phyloP scores from a whole-genome alignment of 768 basidiomycete species.

The Phylloporus sp. region DNA sequence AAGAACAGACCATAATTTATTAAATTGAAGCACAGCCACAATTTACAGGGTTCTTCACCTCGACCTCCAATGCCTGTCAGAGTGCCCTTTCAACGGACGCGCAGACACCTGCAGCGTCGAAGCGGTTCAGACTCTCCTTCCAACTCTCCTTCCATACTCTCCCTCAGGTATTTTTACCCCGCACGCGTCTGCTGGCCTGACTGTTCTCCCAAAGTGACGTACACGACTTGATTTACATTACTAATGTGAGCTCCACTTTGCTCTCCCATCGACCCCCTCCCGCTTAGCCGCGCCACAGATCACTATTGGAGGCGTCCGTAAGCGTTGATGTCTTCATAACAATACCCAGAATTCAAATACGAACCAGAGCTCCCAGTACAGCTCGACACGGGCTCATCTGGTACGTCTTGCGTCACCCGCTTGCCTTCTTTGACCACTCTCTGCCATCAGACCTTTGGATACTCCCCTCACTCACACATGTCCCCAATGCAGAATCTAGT shows the following conservation, averaged over 20 bases:
- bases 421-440: background rate
- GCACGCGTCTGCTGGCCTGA: conserved; percentile 1
- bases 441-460: conserved; percentile 64
- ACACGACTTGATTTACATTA: conserved; percentile 75
- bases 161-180: conserved; percentile 18
- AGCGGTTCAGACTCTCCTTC: conserved; percentile 31
- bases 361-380: conserved; percentile 65
- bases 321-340: conserved; percentile 11
- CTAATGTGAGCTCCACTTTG: conserved; percentile 51
- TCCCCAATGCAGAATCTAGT: conserved; percentile 47
- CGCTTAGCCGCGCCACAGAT: conserved; percentile 41
- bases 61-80: conserved; percentile 39
- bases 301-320: conserved; percentile 60
- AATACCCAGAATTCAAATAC: background rate
- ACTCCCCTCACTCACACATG: conserved; percentile 41
- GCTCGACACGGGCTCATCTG: conserved; percentile 74
- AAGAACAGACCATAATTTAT: background rate
- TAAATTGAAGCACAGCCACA: conserved; percentile 19
- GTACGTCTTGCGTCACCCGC: conserved; percentile 1
- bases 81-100: conserved; percentile 46
- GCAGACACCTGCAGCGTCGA: conserved; percentile 37
- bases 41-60: background rate
- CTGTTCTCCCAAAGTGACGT: conserved; percentile 47
- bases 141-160: conserved; percentile 6
- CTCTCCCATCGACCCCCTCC: background rate